Percentiles rank a stretch among this genome's conserved stretches.
Evolutionary conservation across 192 early-diverging fungal species (phyloP).

Genomic region (Paraglomus occultum): DNA sequence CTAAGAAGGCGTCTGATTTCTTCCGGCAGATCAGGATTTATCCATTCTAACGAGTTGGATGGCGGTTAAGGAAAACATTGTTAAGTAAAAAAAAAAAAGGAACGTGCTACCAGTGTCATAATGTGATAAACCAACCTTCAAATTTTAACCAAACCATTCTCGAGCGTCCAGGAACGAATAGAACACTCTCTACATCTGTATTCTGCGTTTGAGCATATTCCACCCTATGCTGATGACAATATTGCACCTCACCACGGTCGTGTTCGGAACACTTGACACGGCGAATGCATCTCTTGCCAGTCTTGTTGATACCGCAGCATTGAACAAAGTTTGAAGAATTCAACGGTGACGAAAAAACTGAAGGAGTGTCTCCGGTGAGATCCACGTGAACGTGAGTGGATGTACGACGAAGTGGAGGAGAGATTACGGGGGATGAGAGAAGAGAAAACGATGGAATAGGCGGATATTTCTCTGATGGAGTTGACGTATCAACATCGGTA

Average conservation of each 20-base stretch:
- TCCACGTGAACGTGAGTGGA: too few species aligned
- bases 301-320: too few species aligned
- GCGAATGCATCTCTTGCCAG: too few species aligned
- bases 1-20: constrained; percentile 38
- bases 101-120: not conserved
- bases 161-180: constrained; percentile 14
- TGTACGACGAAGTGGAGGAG: too few species aligned
- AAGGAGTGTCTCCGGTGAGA: too few species aligned
- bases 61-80: not conserved
- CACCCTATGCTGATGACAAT: constrained; percentile 3
- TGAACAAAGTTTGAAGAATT: too few species aligned
- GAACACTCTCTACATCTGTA: not conserved
- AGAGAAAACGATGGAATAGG: too few species aligned
- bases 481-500: too few species aligned
- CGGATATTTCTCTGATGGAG: too few species aligned
- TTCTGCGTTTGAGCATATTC: not conserved
- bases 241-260: not conserved
- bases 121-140: not conserved
- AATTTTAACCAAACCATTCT: constrained; percentile 2
- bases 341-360: too few species aligned
- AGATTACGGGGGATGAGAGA: too few species aligned
- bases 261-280: not conserved
- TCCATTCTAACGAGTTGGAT: constrained; percentile 34
- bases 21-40: constrained; percentile 36
- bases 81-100: not conserved